phyloP scores from a whole-genome alignment of 106 monocot species.

The Acorus gramineus region DNA sequence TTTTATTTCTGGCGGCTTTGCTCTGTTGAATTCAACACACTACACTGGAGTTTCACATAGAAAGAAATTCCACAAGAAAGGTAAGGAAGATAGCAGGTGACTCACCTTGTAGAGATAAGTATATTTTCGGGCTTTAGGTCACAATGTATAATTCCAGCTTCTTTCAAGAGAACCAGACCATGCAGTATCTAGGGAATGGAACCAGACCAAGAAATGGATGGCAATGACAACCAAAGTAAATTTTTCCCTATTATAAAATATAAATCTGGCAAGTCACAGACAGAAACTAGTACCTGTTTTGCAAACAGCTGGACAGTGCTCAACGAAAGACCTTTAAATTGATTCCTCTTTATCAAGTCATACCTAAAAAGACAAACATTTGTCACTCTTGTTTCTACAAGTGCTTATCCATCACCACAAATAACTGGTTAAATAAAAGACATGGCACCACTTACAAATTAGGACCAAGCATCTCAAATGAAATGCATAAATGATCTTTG shows the following conservation, averaged over 20 bases:
- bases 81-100: constrained; percentile 1
- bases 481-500: constrained; percentile 80
- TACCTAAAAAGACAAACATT: constrained; percentile 33
- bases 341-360: constrained; percentile 70
- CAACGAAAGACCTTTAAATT: constrained; percentile 70
- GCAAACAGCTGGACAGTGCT: constrained; percentile 71
- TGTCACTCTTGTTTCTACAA: too few relatives aligned
- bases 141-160: constrained; percentile 94
- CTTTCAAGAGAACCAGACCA: constrained; percentile 80
- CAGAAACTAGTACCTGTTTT: constrained; percentile 47
- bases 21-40: constrained; percentile 23
- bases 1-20: constrained; percentile 71
- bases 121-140: constrained; percentile 99
- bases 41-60: background rate
- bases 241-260: too few relatives aligned
- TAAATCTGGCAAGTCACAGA: background rate
- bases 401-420: too few relatives aligned
- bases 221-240: too few relatives aligned
- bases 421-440: background rate
- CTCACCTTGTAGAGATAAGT: constrained; percentile 65
- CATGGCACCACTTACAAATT: constrained; percentile 61
- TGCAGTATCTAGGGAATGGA: constrained; percentile 49
- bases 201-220: background rate
- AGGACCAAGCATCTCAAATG: constrained; percentile 93
- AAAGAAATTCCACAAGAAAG: background rate